phyloP scores from a whole-genome alignment of 129 eudicot species.

The sunflower (Helianthus annuus) region DNA sequence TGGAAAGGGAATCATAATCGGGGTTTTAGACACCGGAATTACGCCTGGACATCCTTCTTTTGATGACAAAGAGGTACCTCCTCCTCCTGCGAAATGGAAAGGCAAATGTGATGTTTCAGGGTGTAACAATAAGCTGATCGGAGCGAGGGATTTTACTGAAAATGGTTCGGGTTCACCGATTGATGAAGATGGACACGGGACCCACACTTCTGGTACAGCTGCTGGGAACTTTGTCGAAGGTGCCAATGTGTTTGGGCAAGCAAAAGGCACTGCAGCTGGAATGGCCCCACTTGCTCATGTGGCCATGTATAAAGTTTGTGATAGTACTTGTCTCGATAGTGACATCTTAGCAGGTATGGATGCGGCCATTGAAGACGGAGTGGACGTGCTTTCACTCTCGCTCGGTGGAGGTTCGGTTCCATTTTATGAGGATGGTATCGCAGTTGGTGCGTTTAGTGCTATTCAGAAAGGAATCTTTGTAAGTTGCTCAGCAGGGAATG shows the following conservation, averaged over 20 bases:
- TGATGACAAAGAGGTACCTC: slow-evolving; percentile 34
- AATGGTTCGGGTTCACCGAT: slow-evolving; percentile 24
- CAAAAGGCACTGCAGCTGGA: slow-evolving; percentile 43
- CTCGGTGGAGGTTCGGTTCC: slow-evolving; percentile 42
- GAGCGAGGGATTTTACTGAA: slow-evolving; percentile 31
- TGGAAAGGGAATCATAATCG: slow-evolving; percentile 40
- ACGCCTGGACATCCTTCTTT: slow-evolving; percentile 42
- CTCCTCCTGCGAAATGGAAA: slow-evolving; percentile 45
- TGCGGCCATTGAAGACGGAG: slow-evolving; percentile 41
- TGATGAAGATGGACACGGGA: slow-evolving; percentile 46
- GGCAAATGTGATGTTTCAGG: slow-evolving; percentile 35
- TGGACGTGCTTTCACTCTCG: slow-evolving; percentile 41
- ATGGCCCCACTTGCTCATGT: slow-evolving; percentile 43
- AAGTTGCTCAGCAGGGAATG: slow-evolving; percentile 39
- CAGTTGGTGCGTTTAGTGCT: slow-evolving; percentile 37
- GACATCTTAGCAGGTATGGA: slow-evolving; percentile 45
- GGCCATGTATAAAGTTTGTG: slow-evolving; percentile 50
- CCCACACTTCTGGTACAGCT: slow-evolving; percentile 45
- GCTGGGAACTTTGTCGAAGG: slow-evolving; percentile 39
- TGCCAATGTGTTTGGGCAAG: slow-evolving; percentile 41
- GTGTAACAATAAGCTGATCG: slow-evolving; percentile 41
- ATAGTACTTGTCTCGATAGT: slow-evolving; percentile 20
- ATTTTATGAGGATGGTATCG: slow-evolving; percentile 36
- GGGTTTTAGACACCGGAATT: slow-evolving; percentile 49
- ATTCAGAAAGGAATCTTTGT: slow-evolving; percentile 42